These are phyloP conservation scores for Mycena citricolor DNA, from an alignment of 1,284 basidiomycete genomes.

Conservation along the genomic window DNA sequence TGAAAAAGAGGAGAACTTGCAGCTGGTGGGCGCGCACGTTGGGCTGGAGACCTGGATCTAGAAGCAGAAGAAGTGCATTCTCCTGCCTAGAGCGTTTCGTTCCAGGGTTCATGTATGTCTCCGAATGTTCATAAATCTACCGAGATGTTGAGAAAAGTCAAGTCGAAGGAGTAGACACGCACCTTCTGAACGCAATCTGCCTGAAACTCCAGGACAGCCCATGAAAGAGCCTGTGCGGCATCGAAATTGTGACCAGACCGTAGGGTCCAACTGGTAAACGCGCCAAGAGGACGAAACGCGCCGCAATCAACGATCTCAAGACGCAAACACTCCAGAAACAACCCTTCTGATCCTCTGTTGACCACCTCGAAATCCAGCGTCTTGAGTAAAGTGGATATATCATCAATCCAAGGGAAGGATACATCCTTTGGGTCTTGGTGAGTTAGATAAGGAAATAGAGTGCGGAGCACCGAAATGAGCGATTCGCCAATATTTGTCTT, in stretches of 20 bases:
- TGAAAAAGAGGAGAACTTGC: conserved; percentile 83
- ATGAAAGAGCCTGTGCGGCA: conserved; percentile 68
- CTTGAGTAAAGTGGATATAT: conserved; percentile 31
- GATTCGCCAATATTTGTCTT: conserved; percentile 67
- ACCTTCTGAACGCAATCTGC: conserved; percentile 79
- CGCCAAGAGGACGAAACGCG: conserved; percentile 21
- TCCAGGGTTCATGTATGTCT: conserved; percentile 46
- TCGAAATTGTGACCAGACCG: conserved; percentile 74
- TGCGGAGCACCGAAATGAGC: conserved; percentile 66
- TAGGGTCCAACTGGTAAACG: conserved; percentile 67
- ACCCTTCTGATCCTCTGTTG: conserved; percentile 47
- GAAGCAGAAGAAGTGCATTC: conserved; percentile 59
- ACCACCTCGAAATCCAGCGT: conserved; percentile 23
- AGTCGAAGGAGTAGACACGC: conserved; percentile 8
- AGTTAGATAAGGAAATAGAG: conserved; percentile 70
- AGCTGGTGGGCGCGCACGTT: conserved; percentile 54
- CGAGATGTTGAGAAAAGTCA: not conserved
- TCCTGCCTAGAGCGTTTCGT: conserved; percentile 54
- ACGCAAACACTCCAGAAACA: conserved; percentile 67
- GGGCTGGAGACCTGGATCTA: conserved; percentile 41
- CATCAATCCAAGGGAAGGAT: not conserved
- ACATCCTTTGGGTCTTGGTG: not conserved
- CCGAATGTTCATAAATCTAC: conserved; percentile 63
- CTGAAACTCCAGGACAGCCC: conserved; percentile 82
- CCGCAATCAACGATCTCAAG: conserved; percentile 41